Evolutionary conservation across 148 eudicot species (phyloP), one percentile per base, ranked within the genome.

Genomic region (Bassia scoparia): DNA sequence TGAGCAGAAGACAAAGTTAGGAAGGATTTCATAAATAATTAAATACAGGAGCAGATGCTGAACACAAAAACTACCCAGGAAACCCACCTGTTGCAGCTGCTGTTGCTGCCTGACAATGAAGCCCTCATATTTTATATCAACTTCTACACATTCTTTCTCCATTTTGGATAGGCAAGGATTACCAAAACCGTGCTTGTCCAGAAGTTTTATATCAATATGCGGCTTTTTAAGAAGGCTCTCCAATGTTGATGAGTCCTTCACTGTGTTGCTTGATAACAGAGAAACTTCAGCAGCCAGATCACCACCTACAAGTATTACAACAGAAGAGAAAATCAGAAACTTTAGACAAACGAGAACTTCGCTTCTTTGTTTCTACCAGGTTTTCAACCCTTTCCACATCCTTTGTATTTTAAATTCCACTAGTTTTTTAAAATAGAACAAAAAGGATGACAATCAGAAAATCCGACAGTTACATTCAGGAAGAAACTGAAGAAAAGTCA

Each of bases 71-170:
- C 3, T 52, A 71, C 38, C 41, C 48, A 52, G 38, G 46, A 30
- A 59, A 68, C 74, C 54, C 54, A 96, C 99, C 96, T 92, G 96
- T 67, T 85, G 87, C 35, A 96, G 87, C 75, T 92, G 99, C 83
- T 35, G 88, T 76, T 87, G 87, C 83, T 96, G 97, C 73, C 99
- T 89, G 60, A 82, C 52, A 72, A 95, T 95, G 77, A 95, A 95
- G 72, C 99, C 99, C 83, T 92, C 97, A 37, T 96, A 96, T 76
- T 96, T 96, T 68, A 96, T 96, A 83, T 96, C 97, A 71, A 92
- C 83, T 83, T 92, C 99, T 35, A 96, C 85, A 63, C 99, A 91
- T 76, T 88, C 88, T 82, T 96, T 96, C 83, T 96, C 99, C 82
- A 85, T 80, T 78, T 84, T 87, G 69, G 94, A 81, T 58, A 96